Base-by-base conservation (phyloP, 345 rosid genomes). In the Murraya koenigii region DNA sequence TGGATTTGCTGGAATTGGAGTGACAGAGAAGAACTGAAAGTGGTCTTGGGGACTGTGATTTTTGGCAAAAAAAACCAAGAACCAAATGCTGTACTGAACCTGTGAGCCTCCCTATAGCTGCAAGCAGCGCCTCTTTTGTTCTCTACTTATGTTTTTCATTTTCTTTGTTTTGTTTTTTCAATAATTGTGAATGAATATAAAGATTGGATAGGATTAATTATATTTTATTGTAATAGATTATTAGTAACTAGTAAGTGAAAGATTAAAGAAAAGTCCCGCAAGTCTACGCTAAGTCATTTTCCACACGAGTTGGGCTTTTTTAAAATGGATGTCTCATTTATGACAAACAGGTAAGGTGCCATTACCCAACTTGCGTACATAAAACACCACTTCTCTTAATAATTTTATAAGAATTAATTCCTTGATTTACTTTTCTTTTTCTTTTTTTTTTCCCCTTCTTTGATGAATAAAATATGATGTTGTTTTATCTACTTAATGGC, bases 1-100 rank as follows among this genome's bases (percentile, higher is more conserved):
- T 54, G 82, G 75, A 78, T 75, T 82, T 79, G 79, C 80, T 66
- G 80, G 79, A 82, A 78, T 38, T 79, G 78, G 79, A 81, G 83
- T 36, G 72, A 75, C 87, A 79, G 78, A 80, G 77, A 55, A 59
- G 64, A 58, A 78, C 66, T 71, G 61, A 54, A 7, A 77, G 82
- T 66, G 81, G 84, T 54, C 32, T 80, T 73, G 68, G 82, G 75
- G 81, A 59, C 67, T 65, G 85, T 82, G 81, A 79, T 68, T 72
- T 79, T 75, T 70, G 74, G 80, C 69, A 4, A 66, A 64, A 66
- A 64, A 74, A 58, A 33, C 38, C 69, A 69, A 80, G 38, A 19
- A 1, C 28, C 32, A 44, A 15, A 44, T 26, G 74, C 35, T 52
- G 49, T 25, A 54, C 66, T 39, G 23, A n/a, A 30, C 15, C 36